Percentiles rank a stretch among this genome's conserved stretches.
Conservation (phyloP, 1,139 yeast species). For the Debaryomyces psychrophilus region DNA sequence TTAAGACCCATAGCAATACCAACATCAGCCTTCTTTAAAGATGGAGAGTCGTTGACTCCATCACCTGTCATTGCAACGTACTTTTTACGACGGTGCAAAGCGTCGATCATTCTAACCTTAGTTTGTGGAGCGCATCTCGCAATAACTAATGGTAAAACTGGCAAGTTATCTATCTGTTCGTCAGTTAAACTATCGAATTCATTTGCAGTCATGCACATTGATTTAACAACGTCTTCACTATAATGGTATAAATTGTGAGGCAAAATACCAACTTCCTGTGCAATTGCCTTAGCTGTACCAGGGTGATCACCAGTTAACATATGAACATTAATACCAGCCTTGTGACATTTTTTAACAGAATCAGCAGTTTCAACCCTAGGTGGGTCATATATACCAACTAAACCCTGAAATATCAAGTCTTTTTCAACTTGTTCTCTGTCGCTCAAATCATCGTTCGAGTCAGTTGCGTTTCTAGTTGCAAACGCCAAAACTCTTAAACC, state of each 20-base stretch:
- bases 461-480: conserved; percentile 45
- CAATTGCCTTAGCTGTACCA: conserved; percentile 80
- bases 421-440: conserved; percentile 59
- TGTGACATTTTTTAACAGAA: conserved; percentile 69
- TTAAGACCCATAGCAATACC: conserved; percentile 89
- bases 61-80: conserved; percentile 89
- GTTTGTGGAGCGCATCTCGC: conserved; percentile 89
- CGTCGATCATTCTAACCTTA: conserved; percentile 82
- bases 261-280: conserved; percentile 81
- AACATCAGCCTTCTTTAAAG: conserved; percentile 77
- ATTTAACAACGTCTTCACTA: conserved; percentile 58
- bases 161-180: conserved; percentile 65
- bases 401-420: conserved; percentile 62
- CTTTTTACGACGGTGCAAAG: conserved; percentile 69
- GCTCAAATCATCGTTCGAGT: conserved; percentile 25
- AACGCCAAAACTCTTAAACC: conserved; percentile 79
- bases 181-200: conserved; percentile 70
- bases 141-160: conserved; percentile 75
- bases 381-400: conserved; percentile 83
- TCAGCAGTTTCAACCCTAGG: conserved; percentile 74
- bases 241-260: conserved; percentile 71
- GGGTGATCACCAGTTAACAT: conserved; percentile 90
- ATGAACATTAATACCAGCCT: conserved; percentile 79
- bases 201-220: conserved; percentile 77
- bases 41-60: conserved; percentile 85